Evolutionary conservation across 2,329 filamentous ascomycete genomes (phyloP).

Genomic region (Aspergillus phoenicis): DNA sequence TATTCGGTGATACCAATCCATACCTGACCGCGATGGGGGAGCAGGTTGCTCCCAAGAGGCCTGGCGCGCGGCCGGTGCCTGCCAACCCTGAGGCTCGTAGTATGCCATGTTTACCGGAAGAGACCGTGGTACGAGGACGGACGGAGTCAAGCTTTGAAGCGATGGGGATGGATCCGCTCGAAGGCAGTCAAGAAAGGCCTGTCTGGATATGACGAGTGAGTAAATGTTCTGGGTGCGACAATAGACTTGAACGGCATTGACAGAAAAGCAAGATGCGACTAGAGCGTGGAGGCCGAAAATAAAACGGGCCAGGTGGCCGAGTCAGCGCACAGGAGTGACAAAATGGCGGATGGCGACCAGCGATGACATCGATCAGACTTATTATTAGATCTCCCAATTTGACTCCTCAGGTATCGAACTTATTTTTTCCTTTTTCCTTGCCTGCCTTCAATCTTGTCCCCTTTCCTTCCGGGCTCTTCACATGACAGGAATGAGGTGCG

Average conservation of each 20-base stretch:
- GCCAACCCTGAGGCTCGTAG: slow-evolving; percentile 69
- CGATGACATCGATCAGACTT: slow-evolving; percentile 19
- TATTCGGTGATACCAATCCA: slow-evolving; percentile 25
- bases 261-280: not conserved
- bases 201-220: slow-evolving; percentile 20
- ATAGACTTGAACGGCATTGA: not conserved
- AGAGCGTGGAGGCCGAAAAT: slow-evolving; percentile 5
- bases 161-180: slow-evolving; percentile 29
- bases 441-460: slow-evolving; percentile 1
- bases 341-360: slow-evolving; percentile 18
- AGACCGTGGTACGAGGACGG: slow-evolving; percentile 16
- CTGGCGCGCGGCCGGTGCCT: slow-evolving; percentile 62
- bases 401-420: slow-evolving; percentile 15
- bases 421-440: slow-evolving; percentile 8
- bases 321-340: slow-evolving; percentile 9
- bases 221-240: slow-evolving; percentile 19
- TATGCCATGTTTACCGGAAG: slow-evolving; percentile 60
- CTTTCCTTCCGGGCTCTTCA: slow-evolving; percentile 1
- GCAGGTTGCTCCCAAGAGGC: slow-evolving; percentile 72
- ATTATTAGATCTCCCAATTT: slow-evolving; percentile 10
- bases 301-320: slow-evolving; percentile 11
- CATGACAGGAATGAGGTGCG: not conserved
- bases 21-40: slow-evolving; percentile 73
- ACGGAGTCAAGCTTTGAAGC: slow-evolving; percentile 21
- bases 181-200: slow-evolving; percentile 29